A percentile compares a stretch with the other conserved stretches of the same genome.
Evolutionary conservation across 2,329 filamentous ascomycete species (phyloP).

Genomic region (Aureobasidium leucospermi): DNA sequence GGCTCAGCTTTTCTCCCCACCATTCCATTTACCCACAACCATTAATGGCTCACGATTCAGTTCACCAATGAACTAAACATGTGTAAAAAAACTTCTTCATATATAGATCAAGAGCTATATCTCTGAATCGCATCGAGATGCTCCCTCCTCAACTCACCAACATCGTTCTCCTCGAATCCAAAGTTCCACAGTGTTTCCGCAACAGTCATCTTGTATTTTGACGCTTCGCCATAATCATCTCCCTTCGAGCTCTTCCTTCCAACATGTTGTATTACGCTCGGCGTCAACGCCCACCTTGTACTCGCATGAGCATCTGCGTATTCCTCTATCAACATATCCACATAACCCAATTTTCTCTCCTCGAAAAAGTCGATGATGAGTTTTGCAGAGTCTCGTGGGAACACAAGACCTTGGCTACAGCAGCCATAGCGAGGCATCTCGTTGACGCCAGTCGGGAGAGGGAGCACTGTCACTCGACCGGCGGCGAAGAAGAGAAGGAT

Average conservation of each 20-base stretch:
- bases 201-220: constrained; percentile 35
- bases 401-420: constrained; percentile 39
- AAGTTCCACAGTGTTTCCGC: constrained; percentile 25
- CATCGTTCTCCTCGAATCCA: not conserved
- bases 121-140: not conserved
- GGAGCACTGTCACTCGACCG: constrained; percentile 33
- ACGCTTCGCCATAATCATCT: constrained; percentile 28
- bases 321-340: not conserved
- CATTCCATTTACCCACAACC: not conserved
- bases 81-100: too few relatives aligned
- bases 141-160: not conserved
- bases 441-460: constrained; percentile 30
- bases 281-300: not conserved
- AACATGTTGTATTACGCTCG: not conserved
- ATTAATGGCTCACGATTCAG: not conserved
- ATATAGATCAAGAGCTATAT: too few relatives aligned
- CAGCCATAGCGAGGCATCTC: constrained; percentile 37
- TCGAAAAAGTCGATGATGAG: constrained; percentile 16
- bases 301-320: not conserved
- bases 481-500: constrained; percentile 27
- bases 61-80: not conserved
- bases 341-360: not conserved
- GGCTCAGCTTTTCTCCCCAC: not conserved
- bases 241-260: not conserved
- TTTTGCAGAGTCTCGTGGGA: constrained; percentile 30